These are phyloP conservation scores for Pichiaceae sp. DNA, from an alignment of 1,139 yeast species.

Conservation along the genomic window DNA sequence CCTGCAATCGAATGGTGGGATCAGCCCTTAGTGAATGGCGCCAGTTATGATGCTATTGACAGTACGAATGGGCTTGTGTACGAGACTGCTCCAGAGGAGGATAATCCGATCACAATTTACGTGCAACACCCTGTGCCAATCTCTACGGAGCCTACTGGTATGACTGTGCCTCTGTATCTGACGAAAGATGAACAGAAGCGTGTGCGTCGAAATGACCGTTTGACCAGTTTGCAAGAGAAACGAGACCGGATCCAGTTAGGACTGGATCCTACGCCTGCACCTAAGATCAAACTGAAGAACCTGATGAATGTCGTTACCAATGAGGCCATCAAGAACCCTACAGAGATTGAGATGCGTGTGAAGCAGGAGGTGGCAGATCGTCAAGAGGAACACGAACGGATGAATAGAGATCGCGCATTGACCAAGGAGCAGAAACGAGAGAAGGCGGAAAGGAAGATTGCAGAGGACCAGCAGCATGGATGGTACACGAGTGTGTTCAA, in stretches of 20 bases:
- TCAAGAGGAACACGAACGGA: constrained; percentile 46
- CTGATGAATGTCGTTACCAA: constrained; percentile 80
- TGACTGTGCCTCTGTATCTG: constrained; percentile 43
- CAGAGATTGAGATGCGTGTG: constrained; percentile 72
- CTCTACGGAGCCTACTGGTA: constrained; percentile 43
- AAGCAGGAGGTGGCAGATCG: constrained; percentile 62
- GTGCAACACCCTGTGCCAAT: constrained; percentile 79
- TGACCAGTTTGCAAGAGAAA: constrained; percentile 52
- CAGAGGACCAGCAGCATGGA: constrained; percentile 44
- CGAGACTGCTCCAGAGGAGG: constrained; percentile 25
- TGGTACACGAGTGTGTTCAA: constrained; percentile 51
- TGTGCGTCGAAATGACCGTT: constrained; percentile 63
- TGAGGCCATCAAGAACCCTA: constrained; percentile 86
- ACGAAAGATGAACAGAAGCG: constrained; percentile 76
- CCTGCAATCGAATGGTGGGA: constrained; percentile 86
- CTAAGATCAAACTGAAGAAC: constrained; percentile 77
- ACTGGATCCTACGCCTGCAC: constrained; percentile 79
- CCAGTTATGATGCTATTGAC: constrained; percentile 20
- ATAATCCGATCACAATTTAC: constrained; percentile 51
- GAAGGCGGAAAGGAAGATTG: constrained; percentile 37
- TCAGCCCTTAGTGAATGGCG: constrained; percentile 33
- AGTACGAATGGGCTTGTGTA: too few species aligned
- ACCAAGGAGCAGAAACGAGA: constrained; percentile 48
- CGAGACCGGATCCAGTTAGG: constrained; percentile 80
- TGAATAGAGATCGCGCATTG: constrained; percentile 55